These are phyloP conservation scores for Hippophae gyantsensis DNA, from an alignment of 306 rosid species.

Conservation along the genomic window DNA sequence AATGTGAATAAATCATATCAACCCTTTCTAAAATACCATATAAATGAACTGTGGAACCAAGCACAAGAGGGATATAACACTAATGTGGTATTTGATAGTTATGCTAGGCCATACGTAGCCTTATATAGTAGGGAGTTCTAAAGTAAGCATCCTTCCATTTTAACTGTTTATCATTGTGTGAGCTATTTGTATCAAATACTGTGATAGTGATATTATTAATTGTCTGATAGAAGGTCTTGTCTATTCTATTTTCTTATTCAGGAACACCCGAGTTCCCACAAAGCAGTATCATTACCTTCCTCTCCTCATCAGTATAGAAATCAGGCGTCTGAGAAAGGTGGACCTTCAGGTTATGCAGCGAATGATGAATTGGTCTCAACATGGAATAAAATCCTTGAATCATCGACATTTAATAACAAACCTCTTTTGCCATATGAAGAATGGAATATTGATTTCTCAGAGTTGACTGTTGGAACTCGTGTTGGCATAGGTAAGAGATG, in stretches of 20 bases:
- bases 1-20: background rate
- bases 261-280: conserved; percentile 60
- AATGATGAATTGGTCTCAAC: conserved; percentile 60
- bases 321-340: conserved; percentile 53
- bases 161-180: conserved; percentile 17
- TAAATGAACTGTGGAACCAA: too few species aligned
- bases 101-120: too few species aligned
- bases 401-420: conserved; percentile 55
- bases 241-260: conserved; percentile 16
- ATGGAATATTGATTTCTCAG: conserved; percentile 92
- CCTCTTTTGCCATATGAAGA: conserved; percentile 76
- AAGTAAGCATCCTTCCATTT: conserved; percentile 1
- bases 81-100: too few species aligned
- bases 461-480: conserved; percentile 86
- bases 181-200: conserved; percentile 27
- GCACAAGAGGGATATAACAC: too few species aligned
- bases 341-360: conserved; percentile 36
- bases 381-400: conserved; percentile 81
- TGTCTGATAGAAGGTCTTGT: conserved; percentile 21
- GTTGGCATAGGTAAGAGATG: conserved; percentile 78
- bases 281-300: conserved; percentile 86
- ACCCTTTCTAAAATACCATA: too few species aligned
- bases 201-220: conserved; percentile 31
- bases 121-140: too few species aligned
- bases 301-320: conserved; percentile 80